Percentiles rank a stretch among this genome's conserved stretches.
Evolutionary conservation across 352 stramenopile species (phyloP).

Genomic region (Globisporangium emineosum): DNA sequence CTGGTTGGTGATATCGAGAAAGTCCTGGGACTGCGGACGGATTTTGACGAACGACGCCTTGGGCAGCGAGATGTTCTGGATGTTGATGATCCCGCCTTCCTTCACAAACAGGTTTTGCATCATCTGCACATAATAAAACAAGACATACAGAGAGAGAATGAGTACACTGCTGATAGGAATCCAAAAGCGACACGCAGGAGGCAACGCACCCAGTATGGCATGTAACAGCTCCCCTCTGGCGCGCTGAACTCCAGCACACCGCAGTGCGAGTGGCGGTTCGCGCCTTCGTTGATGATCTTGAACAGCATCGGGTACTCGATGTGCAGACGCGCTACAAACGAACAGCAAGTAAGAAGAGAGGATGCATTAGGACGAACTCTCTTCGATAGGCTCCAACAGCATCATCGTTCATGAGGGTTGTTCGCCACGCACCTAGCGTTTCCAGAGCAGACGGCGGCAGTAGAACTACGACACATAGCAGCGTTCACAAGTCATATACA

Average conservation of each 20-base stretch:
- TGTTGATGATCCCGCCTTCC: conserved; percentile 92
- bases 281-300: conserved; percentile 89
- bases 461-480: conserved; percentile 64
- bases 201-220: conserved; percentile 95
- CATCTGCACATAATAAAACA: conserved; percentile 65
- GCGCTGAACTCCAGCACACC: conserved; percentile 99
- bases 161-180: neutral
- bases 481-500: neutral
- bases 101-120: conserved; percentile 98
- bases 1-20: conserved; percentile 98
- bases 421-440: conserved; percentile 74
- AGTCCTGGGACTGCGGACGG: conserved; percentile 97
- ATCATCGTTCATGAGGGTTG: neutral
- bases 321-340: conserved; percentile 80
- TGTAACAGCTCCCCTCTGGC: conserved; percentile 97
- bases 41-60: conserved; percentile 99
- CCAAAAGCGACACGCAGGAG: neutral
- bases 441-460: conserved; percentile 97
- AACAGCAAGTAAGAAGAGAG: conserved; percentile 8
- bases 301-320: conserved; percentile 99
- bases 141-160: neutral
- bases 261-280: conserved; percentile 93
- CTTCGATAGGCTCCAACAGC: neutral
- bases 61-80: conserved; percentile 94
- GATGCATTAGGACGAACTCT: neutral